Conservation (phyloP, 2,329 filamentous ascomycete genomes). For the Aspergillus felis region DNA sequence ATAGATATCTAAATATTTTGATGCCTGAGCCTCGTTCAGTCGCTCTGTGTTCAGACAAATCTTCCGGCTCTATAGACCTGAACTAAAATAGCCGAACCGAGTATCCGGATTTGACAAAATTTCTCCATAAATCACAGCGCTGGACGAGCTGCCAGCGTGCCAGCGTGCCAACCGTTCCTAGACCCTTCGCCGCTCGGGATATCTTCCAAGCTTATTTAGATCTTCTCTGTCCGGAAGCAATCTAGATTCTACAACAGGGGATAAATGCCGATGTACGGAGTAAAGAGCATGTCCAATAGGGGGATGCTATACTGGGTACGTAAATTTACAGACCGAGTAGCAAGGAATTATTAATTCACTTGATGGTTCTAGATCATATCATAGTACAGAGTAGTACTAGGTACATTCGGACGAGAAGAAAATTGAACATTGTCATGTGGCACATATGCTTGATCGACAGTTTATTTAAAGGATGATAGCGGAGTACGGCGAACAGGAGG, state of each 20-base stretch:
- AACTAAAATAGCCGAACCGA: slow-evolving; percentile 14
- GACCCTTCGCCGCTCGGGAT: background rate
- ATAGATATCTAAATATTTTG: background rate
- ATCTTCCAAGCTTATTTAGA: slow-evolving; percentile 5
- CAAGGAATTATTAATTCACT: background rate
- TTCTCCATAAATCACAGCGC: slow-evolving; percentile 21
- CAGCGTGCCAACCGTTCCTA: background rate
- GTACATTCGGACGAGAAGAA: slow-evolving; percentile 8
- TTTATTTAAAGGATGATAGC: slow-evolving; percentile 5
- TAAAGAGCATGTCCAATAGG: background rate
- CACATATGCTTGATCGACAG: slow-evolving; percentile 11
- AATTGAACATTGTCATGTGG: slow-evolving; percentile 17
- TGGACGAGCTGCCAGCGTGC: background rate
- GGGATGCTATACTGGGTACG: no score
- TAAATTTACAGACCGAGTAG: background rate
- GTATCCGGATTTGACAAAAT: slow-evolving; percentile 11
- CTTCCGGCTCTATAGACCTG: background rate
- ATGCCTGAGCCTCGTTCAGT: background rate
- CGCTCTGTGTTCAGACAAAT: background rate
- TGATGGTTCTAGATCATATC: slow-evolving; percentile 9
- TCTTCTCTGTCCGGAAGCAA: background rate
- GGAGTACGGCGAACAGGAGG: slow-evolving; percentile 7
- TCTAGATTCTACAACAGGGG: background rate
- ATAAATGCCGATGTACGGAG: background rate
- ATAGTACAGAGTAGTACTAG: background rate